Percentiles rank a stretch among this genome's conserved stretches.
Evolutionary conservation across 164 flowering plant species (phyloP).

Genomic region (Sextonia rubra): DNA sequence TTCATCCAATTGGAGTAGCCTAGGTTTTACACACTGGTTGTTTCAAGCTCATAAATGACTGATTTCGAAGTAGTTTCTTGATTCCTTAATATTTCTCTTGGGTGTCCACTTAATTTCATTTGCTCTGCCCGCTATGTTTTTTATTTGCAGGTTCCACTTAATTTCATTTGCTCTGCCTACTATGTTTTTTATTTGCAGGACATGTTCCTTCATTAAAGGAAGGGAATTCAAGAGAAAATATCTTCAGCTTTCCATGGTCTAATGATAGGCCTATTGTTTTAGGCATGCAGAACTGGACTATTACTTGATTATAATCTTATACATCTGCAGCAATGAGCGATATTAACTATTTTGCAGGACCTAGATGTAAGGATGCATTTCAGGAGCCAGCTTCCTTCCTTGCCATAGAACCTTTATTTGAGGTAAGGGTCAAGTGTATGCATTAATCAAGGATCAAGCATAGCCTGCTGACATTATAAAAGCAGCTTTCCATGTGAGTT

Average conservation of each 20-base stretch:
- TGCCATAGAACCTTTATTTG: conserved; percentile 75
- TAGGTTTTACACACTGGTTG: not conserved
- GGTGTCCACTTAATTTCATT: conserved; percentile 1
- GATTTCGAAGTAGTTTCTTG: not conserved
- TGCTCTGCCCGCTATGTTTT: conserved; percentile 2
- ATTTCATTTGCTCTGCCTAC: conserved; percentile 5
- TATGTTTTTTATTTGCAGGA: conserved; percentile 40
- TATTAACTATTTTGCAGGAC: conserved; percentile 40
- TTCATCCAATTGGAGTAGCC: not conserved
- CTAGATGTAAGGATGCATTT: conserved; percentile 93
- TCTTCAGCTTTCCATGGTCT: conserved; percentile 75
- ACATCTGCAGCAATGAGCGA: not conserved
- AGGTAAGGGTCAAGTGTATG: conserved; percentile 94
- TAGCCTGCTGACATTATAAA: conserved; percentile 92
- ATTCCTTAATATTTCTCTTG: not conserved
- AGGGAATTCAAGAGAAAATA: conserved; percentile 72
- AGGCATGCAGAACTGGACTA: conserved; percentile 36
- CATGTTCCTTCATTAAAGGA: conserved; percentile 77
- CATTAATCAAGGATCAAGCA: conserved; percentile 87
- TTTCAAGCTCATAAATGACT: not conserved
- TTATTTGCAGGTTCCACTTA: no score
- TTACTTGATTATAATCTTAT: not conserved
- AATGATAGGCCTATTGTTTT: conserved; percentile 67
- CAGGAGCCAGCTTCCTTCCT: conserved; percentile 81
- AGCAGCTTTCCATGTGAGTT: conserved; percentile 95